A percentile compares a stretch with the other conserved stretches of the same genome.
These are phyloP conservation scores for Teunomyces kruisii DNA, from an alignment of 805 yeast genomes.

Conservation along the genomic window DNA sequence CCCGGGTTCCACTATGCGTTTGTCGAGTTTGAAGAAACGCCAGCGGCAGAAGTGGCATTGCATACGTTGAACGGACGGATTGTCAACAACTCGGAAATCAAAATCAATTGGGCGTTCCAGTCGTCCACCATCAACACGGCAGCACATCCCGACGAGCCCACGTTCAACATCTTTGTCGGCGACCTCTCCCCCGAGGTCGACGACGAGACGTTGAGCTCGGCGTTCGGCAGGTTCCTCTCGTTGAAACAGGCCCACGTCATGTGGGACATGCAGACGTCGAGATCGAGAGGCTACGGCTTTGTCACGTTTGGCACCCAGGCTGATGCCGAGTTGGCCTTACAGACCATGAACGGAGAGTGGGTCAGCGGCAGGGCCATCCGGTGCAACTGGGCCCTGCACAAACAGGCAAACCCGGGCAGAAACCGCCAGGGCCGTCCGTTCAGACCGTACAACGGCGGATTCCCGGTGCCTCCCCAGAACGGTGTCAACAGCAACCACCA, in stretches of 20 bases:
- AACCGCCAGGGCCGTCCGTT: constrained; percentile 8
- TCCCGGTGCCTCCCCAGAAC: background rate
- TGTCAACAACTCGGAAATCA: constrained; percentile 55
- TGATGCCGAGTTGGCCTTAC: constrained; percentile 75
- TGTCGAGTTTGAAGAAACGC: constrained; percentile 64
- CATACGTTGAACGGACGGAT: constrained; percentile 58
- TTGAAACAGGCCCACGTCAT: constrained; percentile 84
- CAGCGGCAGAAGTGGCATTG: constrained; percentile 62
- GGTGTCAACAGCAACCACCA: no score
- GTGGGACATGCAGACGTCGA: constrained; percentile 96
- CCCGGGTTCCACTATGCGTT: constrained; percentile 80
- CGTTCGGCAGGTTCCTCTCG: constrained; percentile 59
- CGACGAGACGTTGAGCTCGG: constrained; percentile 63
- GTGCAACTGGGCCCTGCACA: constrained; percentile 86
- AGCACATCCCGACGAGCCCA: constrained; percentile 40
- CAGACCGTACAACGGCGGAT: constrained; percentile 14
- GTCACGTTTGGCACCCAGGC: constrained; percentile 66
- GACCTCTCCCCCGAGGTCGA: constrained; percentile 80
- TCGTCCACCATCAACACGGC: constrained; percentile 61
- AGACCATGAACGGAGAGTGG: constrained; percentile 69
- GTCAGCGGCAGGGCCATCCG: constrained; percentile 76
- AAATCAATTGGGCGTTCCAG: constrained; percentile 82
- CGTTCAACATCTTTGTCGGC: constrained; percentile 79
- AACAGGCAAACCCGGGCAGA: constrained; percentile 31
- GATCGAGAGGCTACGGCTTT: constrained; percentile 91